These are phyloP conservation scores for Xylaria sp. DNA, from an alignment of 2,329 filamentous ascomycete genomes.

Conservation along the genomic window DNA sequence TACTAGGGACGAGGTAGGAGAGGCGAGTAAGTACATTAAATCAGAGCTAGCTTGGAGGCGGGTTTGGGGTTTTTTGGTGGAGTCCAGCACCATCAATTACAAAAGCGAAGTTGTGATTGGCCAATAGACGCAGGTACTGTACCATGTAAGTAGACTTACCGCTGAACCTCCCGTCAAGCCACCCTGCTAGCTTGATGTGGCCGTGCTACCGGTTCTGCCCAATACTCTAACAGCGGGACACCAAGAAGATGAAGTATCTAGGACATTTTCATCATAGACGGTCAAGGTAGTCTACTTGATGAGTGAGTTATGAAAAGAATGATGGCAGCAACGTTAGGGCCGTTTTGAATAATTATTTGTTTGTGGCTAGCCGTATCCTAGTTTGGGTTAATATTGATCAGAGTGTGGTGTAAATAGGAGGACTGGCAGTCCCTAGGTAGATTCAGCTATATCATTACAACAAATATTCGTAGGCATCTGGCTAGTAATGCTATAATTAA, in stretches of 20 bases:
- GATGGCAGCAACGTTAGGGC: too few species aligned
- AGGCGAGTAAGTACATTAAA: constrained; percentile 34
- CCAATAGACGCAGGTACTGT: constrained; percentile 17
- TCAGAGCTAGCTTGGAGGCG: constrained; percentile 39
- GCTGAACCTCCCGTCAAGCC: background rate
- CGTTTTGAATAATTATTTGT: too few species aligned
- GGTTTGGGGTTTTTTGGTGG: constrained; percentile 46
- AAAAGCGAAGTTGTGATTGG: constrained; percentile 45
- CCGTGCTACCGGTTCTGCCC: background rate
- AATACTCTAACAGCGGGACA: too few species aligned
- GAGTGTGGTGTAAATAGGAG: too few species aligned
- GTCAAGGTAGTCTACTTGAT: too few species aligned
- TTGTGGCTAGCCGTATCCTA: too few species aligned
- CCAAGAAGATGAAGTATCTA: background rate
- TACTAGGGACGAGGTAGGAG: constrained; percentile 24
- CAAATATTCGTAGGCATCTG: too few species aligned
- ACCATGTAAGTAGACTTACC: background rate
- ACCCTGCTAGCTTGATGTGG: background rate
- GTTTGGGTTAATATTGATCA: too few species aligned
- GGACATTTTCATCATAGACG: background rate
- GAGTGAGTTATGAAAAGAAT: too few species aligned
- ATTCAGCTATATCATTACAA: too few species aligned
- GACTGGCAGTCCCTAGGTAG: too few species aligned
- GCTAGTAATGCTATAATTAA: too few species aligned
- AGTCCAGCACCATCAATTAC: constrained; percentile 40